A percentile compares a stretch with the other conserved stretches of the same genome.
phyloP scores from a whole-genome alignment of 345 rosid genomes.

The Eucalyptus polyanthemos region DNA sequence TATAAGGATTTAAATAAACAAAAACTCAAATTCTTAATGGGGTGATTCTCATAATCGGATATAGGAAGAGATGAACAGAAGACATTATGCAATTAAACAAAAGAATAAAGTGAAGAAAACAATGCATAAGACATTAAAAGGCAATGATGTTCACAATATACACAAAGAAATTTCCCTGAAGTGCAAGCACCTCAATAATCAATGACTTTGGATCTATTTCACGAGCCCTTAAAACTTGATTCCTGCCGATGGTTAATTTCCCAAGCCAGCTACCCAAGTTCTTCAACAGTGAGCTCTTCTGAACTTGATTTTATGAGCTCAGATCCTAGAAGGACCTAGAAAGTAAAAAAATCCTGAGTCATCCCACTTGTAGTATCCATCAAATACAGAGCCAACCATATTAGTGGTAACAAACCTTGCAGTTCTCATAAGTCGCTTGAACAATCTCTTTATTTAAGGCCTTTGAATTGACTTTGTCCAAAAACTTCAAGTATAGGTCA shows the following conservation, averaged over 20 bases:
- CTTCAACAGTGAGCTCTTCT: conserved; percentile 86
- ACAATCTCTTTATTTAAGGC: conserved; percentile 73
- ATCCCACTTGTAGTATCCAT: neutral
- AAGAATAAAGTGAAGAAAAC: neutral
- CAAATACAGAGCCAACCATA: neutral
- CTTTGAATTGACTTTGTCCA: conserved; percentile 81
- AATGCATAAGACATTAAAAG: neutral
- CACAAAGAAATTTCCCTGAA: neutral
- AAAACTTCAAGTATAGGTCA: conserved; percentile 87
- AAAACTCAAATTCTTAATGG: neutral
- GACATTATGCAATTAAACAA: neutral
- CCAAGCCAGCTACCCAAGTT: conserved; percentile 99
- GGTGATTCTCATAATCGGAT: neutral
- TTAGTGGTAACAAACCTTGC: conserved; percentile 54
- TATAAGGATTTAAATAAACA: neutral
- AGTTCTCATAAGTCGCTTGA: conserved; percentile 86
- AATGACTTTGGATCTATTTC: conserved; percentile 97
- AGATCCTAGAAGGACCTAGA: conserved; percentile 91
- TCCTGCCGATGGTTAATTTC: conserved; percentile 93
- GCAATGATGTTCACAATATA: neutral
- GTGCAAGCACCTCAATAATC: conserved; percentile 70
- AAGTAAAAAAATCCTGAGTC: neutral
- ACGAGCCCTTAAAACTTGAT: conserved; percentile 86
- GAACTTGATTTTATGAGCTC: conserved; percentile 97
- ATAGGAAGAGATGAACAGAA: neutral